Base-by-base conservation (phyloP, 768 basidiomycete genomes). In the Coprinopsis strossmayeri region DNA sequence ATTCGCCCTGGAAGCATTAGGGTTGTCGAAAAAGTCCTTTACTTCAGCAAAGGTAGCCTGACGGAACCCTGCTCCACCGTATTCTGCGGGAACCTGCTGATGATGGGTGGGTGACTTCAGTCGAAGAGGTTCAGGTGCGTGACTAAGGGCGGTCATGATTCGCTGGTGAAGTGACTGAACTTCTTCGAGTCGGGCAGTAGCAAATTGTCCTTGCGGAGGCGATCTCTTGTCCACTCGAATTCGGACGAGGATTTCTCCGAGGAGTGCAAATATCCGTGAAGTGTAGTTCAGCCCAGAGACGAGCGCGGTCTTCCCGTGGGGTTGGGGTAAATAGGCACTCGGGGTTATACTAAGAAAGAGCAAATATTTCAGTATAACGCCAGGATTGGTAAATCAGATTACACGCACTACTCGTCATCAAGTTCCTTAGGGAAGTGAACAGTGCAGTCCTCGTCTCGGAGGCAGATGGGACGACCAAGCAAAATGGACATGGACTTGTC, bases 401-500 rank as follows among this genome's bases (percentile, higher is more conserved):
- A 55, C 48, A 79, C 86, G 58, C 66, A 91, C 88, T 89, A 91
- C 70, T 91, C 88, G 61, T 91, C 88, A 64, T 91, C 88, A 50
- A 91, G 69, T 66, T 91, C 88, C 64, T 84, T 87, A 23, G 89
- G 89, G 67, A 91, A 90, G 62, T 89, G 83, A 2, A 89, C 79
- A 7, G 88, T 90, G 65, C 90, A 92, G 63, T 95, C 91, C 62
- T 93, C 92, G 59, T 92, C 89, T 46, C 88, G 78, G 59, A 93
- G 71, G 63, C 82, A 88, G 54, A 92, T 88, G 32, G 90, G 89
- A 51, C 91, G 75, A 15, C 87, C 88, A 38, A 91, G 73, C 34
- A 92, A 70, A 56, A 91, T 85, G 41, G 87, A 85, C 84, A 86
- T 87, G 15, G 89, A 91, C 66, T 91, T 91, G 63, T 94, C 92